These are phyloP conservation scores for Furcasterigmium furcatum DNA, from an alignment of 2,329 filamentous ascomycete genomes.

Conservation along the genomic window DNA sequence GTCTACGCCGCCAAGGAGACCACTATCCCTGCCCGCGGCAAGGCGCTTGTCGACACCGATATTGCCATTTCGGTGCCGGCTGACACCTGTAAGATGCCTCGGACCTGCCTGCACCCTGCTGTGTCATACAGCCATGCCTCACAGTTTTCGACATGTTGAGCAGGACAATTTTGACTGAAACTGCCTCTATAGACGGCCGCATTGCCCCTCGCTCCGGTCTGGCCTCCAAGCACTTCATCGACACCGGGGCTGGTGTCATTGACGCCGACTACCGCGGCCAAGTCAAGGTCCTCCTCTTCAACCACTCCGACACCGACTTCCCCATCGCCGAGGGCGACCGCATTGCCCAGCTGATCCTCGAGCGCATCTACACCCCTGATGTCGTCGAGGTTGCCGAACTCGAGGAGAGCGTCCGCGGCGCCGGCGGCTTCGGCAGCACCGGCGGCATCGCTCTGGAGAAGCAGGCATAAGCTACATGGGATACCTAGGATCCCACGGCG, in stretches of 20 bases:
- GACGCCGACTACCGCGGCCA: constrained; percentile 95
- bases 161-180: too few species aligned
- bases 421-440: constrained; percentile 89
- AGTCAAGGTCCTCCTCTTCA: constrained; percentile 93
- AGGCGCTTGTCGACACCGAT: constrained; percentile 85
- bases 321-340: constrained; percentile 81
- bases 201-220: constrained; percentile 89
- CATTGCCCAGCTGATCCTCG: constrained; percentile 88
- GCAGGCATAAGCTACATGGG: constrained; percentile 1
- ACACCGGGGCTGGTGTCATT: constrained; percentile 93
- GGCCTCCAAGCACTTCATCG: constrained; percentile 91
- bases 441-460: constrained; percentile 39
- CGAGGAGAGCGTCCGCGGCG: constrained; percentile 86
- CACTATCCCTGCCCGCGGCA: constrained; percentile 75
- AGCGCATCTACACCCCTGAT: constrained; percentile 91
- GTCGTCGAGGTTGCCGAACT: constrained; percentile 86
- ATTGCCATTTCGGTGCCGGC: constrained; percentile 87
- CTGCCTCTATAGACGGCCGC: constrained; percentile 76
- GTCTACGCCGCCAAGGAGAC: constrained; percentile 76
- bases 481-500: too few species aligned
- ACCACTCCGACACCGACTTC: constrained; percentile 82
- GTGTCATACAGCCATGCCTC: too few species aligned
- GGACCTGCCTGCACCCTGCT: too few species aligned
- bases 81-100: constrained; percentile 73
- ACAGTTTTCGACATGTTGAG: too few species aligned